Base-by-base conservation (phyloP, 805 yeast species). In the Metschnikowia borealis region DNA sequence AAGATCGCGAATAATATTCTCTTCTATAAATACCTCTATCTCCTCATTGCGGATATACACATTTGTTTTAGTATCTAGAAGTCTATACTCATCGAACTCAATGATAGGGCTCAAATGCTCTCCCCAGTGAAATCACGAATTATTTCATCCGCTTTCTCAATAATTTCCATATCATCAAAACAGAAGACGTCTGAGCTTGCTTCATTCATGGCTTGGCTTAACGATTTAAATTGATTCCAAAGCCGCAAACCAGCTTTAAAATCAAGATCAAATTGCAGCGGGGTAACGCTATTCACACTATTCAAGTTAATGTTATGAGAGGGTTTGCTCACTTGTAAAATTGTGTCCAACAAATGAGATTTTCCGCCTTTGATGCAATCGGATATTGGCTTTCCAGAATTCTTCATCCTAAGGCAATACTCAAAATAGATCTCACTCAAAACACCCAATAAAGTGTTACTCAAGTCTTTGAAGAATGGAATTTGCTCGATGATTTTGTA, bases 401-500 rank as follows among this genome's bases (percentile, higher is more conserved):
- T 63, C 21, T 58, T 47, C 52, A 62, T 65, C 49, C 65, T 69
- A 31, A 64, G 59, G 31, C 74, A 66, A 44, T 60, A 69, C 50
- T 79, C 82, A 39, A 82, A 74, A 56, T 77, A 81, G 17, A 79
- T 68, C 58, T 82, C 82, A 5, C 78, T 69, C 3, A 84, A 71
- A 10, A 85, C 74, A 6, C 87, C 92, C 59, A 83, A 63, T 13
- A 86, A 69, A 1, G 89, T 82, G 60, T 77, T 84, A 52, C 87
- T 84, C 32, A 81, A 64, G 38, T 72, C 70, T 26, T 62, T 64
- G 51, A 73, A 77, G 60, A 87, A 88, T 10, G 96, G 96, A 46
- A 85, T 59, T 52, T 78, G 74, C 11, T 68, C 59, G 2, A 81
- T 79, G 40, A 89, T 65, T 6, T 68, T 54, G 44, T 74, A 68